Evolutionary conservation across 23 red algal genomes (phyloP), one percentile per base, ranked within the genome.

Genomic region (Gracilaria vermiculophylla): DNA sequence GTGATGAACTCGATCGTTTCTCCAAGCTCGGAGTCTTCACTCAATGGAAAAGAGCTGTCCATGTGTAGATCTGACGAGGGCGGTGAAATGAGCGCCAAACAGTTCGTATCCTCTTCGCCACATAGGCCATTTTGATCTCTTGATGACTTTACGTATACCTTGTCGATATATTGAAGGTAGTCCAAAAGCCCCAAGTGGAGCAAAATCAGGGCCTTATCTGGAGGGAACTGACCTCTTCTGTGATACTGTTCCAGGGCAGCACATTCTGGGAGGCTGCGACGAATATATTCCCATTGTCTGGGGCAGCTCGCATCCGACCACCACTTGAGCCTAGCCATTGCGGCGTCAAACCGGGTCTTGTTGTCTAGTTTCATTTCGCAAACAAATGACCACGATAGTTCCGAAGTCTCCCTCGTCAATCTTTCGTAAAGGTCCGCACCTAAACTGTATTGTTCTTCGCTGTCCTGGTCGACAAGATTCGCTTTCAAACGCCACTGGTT

Each of bases 271-370:
- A 53, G 19, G 31, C 62, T 43, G 0, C 81, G 40, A 16, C 81
- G 81, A 69, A 85, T 71, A 57, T 85, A 85, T 21, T 85, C 81
- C 81, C 81, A 85, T 29, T 71, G 13, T 69, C 81, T 69, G n/a
- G 67, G 67, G 81, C 64, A 47, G 29, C 11, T 43, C 15, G 39
- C 37, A 17, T 44, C 9, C 58, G 31, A 47, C 39, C 61, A 69
- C 19, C 16, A 1, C 24, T 28, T 55, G 41, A 54, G 40, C 19
- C 81, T 51, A 39, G 15, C 24, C 44, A 66, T 73, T 41, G 45
- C 24, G 20, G 62, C 64, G 4, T 69, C 62, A 66, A 72, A 85
- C 17, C 81, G 21, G 13, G n/a, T 23, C 43, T 21, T 29, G 50
- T 85, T 66, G 62, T 85, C 61, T 12, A 85, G 81, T 29, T 9